These are phyloP conservation scores for Tranzscheliella williamsii DNA, from an alignment of 1,284 basidiomycete genomes.

Conservation along the genomic window DNA sequence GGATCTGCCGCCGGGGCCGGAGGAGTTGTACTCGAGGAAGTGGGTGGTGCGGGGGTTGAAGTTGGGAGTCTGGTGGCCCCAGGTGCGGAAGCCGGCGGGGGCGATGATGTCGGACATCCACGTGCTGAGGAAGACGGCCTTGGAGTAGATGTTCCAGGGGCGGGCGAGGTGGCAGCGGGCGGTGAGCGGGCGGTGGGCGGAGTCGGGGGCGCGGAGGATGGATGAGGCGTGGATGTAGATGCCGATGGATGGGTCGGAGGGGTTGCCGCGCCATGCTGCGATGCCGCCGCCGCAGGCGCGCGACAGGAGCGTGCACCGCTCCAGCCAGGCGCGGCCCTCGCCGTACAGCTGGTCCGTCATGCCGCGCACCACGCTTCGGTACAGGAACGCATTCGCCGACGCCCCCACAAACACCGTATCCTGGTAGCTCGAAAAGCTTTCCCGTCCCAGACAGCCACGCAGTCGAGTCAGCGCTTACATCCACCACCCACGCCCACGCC, in stretches of 20 bases:
- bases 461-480: no score
- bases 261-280: conserved; percentile 31
- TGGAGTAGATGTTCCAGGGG: conserved; percentile 14
- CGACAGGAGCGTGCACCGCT: conserved; percentile 8
- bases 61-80: conserved; percentile 3
- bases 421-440: conserved; percentile 20
- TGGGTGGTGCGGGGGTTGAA: conserved; percentile 8
- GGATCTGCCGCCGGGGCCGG: conserved; percentile 9
- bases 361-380: conserved; percentile 7
- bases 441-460: no score
- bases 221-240: conserved; percentile 26
- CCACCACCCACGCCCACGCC: no score
- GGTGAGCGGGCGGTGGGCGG: not conserved
- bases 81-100: conserved; percentile 11
- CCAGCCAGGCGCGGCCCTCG: conserved; percentile 28
- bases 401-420: conserved; percentile 20
- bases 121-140: conserved; percentile 19
- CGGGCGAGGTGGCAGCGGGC: conserved; percentile 12
- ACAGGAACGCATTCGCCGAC: conserved; percentile 13
- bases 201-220: conserved; percentile 8
- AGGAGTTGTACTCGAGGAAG: conserved; percentile 18
- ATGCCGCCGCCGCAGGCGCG: conserved; percentile 22
- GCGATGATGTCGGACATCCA: conserved; percentile 15
- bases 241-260: conserved; percentile 4
- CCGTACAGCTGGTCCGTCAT: conserved; percentile 38